Evolutionary conservation across 208 protist genomes (phyloP).

Genomic region (Vickermania spadyakhi): DNA sequence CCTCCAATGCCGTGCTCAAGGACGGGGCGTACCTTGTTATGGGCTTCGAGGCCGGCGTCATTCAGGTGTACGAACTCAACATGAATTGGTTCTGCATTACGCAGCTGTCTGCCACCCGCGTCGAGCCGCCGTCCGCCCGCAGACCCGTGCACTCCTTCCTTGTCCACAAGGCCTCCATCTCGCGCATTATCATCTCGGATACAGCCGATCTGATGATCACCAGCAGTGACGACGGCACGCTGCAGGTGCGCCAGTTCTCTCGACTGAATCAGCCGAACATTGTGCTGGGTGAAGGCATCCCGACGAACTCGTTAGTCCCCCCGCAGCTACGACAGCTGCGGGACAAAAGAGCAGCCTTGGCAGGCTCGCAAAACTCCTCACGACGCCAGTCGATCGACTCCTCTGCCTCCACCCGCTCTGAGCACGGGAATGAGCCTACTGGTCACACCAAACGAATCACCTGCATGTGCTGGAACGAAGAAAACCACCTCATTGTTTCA

Average conservation of each 20-base stretch:
- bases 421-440: background rate
- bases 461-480: slow-evolving; percentile 42
- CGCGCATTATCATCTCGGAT: slow-evolving; percentile 36
- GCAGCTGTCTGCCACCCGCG: slow-evolving; percentile 35
- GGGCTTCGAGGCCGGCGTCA: slow-evolving; percentile 62
- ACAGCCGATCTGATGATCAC: slow-evolving; percentile 47
- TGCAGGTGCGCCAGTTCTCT: slow-evolving; percentile 45
- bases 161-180: slow-evolving; percentile 44
- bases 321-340: background rate
- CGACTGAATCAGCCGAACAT: slow-evolving; percentile 48
- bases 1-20: slow-evolving; percentile 9
- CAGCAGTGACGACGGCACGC: slow-evolving; percentile 58
- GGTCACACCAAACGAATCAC: slow-evolving; percentile 63
- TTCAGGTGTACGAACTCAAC: slow-evolving; percentile 61
- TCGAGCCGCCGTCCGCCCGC: slow-evolving; percentile 45
- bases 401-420: background rate
- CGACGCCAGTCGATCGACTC: background rate
- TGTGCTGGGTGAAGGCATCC: slow-evolving; percentile 30
- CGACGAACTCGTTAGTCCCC: background rate
- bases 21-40: slow-evolving; percentile 39
- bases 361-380: background rate
- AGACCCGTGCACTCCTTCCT: slow-evolving; percentile 27
- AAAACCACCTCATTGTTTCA: slow-evolving; percentile 44
- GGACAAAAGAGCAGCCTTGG: background rate
- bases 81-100: slow-evolving; percentile 53